Percentiles rank a stretch among this genome's conserved stretches.
These are phyloP conservation scores for Astragalus glycyphyllos DNA, from an alignment of 306 rosid species.

Conservation along the genomic window DNA sequence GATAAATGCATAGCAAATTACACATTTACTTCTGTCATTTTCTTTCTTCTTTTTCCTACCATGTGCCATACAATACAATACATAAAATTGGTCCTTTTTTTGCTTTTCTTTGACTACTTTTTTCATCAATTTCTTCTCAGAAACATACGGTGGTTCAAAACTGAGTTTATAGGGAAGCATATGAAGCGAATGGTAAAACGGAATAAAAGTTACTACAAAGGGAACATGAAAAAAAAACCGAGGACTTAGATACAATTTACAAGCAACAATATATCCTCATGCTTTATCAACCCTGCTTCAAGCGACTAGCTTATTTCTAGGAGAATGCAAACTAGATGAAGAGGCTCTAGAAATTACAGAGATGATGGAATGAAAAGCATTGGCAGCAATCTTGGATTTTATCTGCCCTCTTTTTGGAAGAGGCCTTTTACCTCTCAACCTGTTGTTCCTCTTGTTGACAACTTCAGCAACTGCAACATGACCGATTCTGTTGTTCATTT, in stretches of 20 bases:
- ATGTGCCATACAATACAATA: too few species aligned
- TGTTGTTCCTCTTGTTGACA: conserved; percentile 29
- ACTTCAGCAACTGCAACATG: conserved; percentile 44
- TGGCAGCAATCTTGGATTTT: conserved; percentile 52
- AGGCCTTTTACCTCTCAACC: conserved; percentile 43
- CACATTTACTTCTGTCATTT: too few species aligned
- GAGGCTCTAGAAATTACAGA: conserved; percentile 51
- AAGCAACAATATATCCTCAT: conserved; percentile 8
- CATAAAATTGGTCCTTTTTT: too few species aligned
- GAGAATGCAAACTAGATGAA: conserved; percentile 42
- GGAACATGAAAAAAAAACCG: not conserved
- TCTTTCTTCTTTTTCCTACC: too few species aligned
- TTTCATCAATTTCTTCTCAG: too few species aligned
- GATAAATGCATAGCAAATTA: too few species aligned
- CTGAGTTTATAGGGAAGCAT: too few species aligned
- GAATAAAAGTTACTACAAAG: too few species aligned
- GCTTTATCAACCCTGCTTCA: not conserved
- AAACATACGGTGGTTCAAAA: too few species aligned
- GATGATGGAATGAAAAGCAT: conserved; percentile 53
- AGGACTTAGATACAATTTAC: not conserved
- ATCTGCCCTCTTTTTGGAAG: conserved; percentile 62
- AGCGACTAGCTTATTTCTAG: conserved; percentile 37
- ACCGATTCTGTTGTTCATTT: conserved; percentile 54
- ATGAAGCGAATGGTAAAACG: too few species aligned
- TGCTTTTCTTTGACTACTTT: too few species aligned